Conservation (phyloP, 2,329 filamentous ascomycete species). For the Aspergillus fumigatus region DNA sequence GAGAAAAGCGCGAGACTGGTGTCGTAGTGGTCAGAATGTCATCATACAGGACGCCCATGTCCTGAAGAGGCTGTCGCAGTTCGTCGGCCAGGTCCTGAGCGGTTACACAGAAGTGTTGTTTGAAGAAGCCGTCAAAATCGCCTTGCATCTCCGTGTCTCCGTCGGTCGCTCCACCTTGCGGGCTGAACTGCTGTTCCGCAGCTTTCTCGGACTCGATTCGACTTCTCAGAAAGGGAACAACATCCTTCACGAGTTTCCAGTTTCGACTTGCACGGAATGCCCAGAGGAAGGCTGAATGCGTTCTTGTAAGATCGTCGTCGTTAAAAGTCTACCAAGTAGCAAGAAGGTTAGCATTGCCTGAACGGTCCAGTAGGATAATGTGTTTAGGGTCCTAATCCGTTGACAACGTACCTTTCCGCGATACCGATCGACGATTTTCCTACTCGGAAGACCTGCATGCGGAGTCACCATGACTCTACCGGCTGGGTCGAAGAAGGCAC, state of each 20-base stretch:
- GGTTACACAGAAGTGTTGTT: conserved; percentile 77
- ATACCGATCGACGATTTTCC: conserved; percentile 76
- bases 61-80: conserved; percentile 58
- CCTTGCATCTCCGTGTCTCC: conserved; percentile 54
- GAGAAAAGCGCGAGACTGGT: conserved; percentile 25
- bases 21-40: conserved; percentile 66
- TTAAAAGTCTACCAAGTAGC: conserved; percentile 47
- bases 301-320: conserved; percentile 69
- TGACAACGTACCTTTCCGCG: conserved; percentile 53
- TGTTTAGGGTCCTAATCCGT: not conserved
- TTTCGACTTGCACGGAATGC: conserved; percentile 76
- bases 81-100: conserved; percentile 68
- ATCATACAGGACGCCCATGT: conserved; percentile 68
- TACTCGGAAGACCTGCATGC: conserved; percentile 39
- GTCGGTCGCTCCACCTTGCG: conserved; percentile 34
- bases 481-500: conserved; percentile 41
- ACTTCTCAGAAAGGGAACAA: conserved; percentile 67
- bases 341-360: conserved; percentile 9
- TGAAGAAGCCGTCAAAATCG: conserved; percentile 71
- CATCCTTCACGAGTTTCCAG: conserved; percentile 64
- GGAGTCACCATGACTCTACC: conserved; percentile 45
- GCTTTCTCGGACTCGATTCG: conserved; percentile 57
- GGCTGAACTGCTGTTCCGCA: conserved; percentile 45
- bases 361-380: not conserved
- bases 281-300: conserved; percentile 81